Percentiles rank a stretch among this genome's conserved stretches.
Conservation (phyloP, 495 filamentous ascomycete species). For the Neurospora cerealis region DNA sequence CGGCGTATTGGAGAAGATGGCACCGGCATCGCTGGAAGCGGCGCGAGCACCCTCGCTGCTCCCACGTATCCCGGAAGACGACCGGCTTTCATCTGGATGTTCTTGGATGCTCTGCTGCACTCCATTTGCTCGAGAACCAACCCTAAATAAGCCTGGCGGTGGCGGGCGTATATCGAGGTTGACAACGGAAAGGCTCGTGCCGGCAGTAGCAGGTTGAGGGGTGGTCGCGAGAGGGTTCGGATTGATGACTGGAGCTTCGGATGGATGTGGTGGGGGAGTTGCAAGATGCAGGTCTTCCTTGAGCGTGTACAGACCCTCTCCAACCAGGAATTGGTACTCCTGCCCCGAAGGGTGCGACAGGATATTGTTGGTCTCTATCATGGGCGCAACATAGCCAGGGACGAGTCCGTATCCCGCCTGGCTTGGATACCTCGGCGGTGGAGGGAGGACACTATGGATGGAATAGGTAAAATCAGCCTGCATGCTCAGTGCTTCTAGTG, state of each 20-base stretch:
- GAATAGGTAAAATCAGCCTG: neutral
- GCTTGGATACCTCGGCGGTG: conserved; percentile 72
- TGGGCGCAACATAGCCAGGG: conserved; percentile 52
- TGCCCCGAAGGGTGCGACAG: conserved; percentile 69
- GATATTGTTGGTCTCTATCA: conserved; percentile 88
- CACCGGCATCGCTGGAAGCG: conserved; percentile 29
- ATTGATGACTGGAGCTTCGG: conserved; percentile 75
- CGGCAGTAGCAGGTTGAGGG: conserved; percentile 66
- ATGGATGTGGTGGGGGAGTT: conserved; percentile 89
- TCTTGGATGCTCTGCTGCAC: conserved; percentile 48
- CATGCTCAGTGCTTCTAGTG: neutral
- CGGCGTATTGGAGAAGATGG: conserved; percentile 39
- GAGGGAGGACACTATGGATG: conserved; percentile 59
- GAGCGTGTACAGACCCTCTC: conserved; percentile 87
- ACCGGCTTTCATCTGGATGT: conserved; percentile 47
- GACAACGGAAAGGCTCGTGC: conserved; percentile 77
- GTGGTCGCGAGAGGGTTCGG: conserved; percentile 83
- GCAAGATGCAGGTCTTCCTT: conserved; percentile 86
- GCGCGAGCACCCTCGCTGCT: conserved; percentile 38
- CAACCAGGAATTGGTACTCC: conserved; percentile 75
- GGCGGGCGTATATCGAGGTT: conserved; percentile 53
- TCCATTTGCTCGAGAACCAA: conserved; percentile 26
- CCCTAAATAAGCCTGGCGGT: conserved; percentile 45
- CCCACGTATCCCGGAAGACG: conserved; percentile 46
- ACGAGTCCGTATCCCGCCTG: conserved; percentile 53